These are phyloP conservation scores for Penicillium canescens DNA, from an alignment of 495 filamentous ascomycete species.

Conservation along the genomic window DNA sequence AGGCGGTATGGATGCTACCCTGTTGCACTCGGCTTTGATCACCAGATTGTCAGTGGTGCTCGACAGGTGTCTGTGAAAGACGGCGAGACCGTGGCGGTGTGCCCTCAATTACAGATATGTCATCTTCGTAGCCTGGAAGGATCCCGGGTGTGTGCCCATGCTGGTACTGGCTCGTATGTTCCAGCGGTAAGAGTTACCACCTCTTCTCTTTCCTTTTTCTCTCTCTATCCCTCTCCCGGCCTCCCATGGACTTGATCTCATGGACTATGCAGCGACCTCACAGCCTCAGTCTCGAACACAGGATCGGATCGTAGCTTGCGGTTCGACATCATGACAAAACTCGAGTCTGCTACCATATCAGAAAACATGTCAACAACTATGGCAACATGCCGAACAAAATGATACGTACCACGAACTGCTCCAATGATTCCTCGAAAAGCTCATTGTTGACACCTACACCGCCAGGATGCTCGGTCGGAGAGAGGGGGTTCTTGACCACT, in stretches of 20 bases:
- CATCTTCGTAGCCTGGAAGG: not conserved
- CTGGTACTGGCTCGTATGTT: not conserved
- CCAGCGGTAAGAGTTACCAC: not conserved
- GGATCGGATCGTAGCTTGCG: too few species aligned
- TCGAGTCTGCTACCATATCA: slow-evolving; percentile 37
- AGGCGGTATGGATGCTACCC: slow-evolving; percentile 14
- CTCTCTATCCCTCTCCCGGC: not conserved
- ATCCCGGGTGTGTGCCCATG: not conserved
- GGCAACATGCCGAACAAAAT: slow-evolving; percentile 2
- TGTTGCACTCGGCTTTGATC: not conserved
- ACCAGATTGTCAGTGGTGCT: not conserved
- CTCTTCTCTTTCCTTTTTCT: not conserved
- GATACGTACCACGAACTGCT: slow-evolving; percentile 71
- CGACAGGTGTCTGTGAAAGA: not conserved
- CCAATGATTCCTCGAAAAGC: slow-evolving; percentile 87
- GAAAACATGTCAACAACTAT: slow-evolving; percentile 17
- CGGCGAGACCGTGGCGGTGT: slow-evolving; percentile 4
- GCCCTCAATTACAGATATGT: not conserved
- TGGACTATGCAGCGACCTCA: not conserved
- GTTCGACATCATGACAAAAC: slow-evolving; percentile 31
- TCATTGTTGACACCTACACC: slow-evolving; percentile 91
- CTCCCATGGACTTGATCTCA: not conserved
- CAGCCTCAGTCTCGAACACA: too few species aligned
- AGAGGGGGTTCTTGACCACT: slow-evolving; percentile 95
- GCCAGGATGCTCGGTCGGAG: slow-evolving; percentile 84